These are phyloP conservation scores for Isoetes taiwanensis DNA, from an alignment of 75 land plant genomes.

Conservation along the genomic window DNA sequence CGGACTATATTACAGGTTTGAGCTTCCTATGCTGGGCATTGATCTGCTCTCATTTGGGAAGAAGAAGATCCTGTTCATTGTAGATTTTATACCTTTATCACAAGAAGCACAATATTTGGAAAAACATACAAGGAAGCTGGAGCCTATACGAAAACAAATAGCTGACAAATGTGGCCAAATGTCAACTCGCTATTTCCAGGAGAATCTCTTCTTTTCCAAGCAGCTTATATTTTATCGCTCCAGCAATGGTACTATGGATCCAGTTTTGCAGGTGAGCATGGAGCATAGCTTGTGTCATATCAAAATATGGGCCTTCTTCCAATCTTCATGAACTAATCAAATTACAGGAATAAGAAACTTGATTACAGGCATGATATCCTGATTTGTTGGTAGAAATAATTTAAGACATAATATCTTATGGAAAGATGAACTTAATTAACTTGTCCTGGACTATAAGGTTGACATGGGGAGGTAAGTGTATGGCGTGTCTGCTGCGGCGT, in stretches of 20 bases:
- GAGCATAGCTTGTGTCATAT: too few relatives aligned
- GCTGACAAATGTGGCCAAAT: conserved; percentile 15
- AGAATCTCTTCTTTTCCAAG: conserved; percentile 21
- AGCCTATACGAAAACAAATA: conserved; percentile 12
- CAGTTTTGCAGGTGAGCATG: conserved; percentile 14
- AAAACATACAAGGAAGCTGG: conserved; percentile 18
- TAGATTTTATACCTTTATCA: conserved; percentile 22
- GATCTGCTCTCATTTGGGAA: conserved; percentile 27
- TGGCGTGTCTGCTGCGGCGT: too few relatives aligned
- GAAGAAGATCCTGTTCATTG: conserved; percentile 21
- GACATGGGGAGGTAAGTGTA: too few relatives aligned
- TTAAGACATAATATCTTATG: too few relatives aligned
- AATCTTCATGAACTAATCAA: too few relatives aligned
- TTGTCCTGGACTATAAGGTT: too few relatives aligned
- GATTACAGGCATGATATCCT: too few relatives aligned
- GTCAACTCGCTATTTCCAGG: conserved; percentile 18
- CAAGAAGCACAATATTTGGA: conserved; percentile 23
- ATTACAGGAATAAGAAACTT: too few relatives aligned
- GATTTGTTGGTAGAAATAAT: too few relatives aligned
- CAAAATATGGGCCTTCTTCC: too few relatives aligned
- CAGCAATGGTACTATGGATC: conserved; percentile 15
- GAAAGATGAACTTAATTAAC: too few relatives aligned
- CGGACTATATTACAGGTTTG: conserved; percentile 12
- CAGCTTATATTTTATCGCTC: conserved; percentile 27
- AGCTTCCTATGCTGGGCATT: conserved; percentile 27